phyloP scores from a whole-genome alignment of 306 rosid species.

The Inga laurina region DNA sequence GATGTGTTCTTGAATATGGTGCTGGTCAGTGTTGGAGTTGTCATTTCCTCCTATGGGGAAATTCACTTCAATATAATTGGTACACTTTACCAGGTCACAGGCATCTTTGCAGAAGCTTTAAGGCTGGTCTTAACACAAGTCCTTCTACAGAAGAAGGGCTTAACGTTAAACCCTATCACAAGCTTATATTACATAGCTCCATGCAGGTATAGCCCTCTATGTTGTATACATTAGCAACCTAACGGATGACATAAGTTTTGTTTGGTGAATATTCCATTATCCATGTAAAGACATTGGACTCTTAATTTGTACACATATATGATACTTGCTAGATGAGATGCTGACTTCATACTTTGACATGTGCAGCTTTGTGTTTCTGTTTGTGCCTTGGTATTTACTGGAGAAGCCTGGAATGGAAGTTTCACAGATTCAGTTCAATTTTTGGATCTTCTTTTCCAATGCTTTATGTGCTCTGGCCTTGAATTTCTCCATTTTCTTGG shows the following conservation, averaged over 20 bases:
- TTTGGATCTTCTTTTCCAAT: slow-evolving; percentile 92
- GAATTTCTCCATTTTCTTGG: slow-evolving; percentile 95
- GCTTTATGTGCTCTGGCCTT: slow-evolving; percentile 91
- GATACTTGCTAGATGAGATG: slow-evolving; percentile 2
- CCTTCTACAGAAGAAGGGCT: slow-evolving; percentile 93
- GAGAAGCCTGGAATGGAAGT: slow-evolving; percentile 88
- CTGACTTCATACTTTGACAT: slow-evolving; percentile 25
- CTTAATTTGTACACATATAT: slow-evolving; percentile 9
- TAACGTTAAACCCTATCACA: slow-evolving; percentile 86
- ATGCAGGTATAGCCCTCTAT: slow-evolving; percentile 71
- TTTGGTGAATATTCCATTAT: background rate
- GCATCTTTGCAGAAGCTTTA: slow-evolving; percentile 95
- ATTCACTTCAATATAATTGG: slow-evolving; percentile 91
- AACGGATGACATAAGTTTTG: background rate
- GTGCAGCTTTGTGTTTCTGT: slow-evolving; percentile 90
- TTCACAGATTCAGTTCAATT: slow-evolving; percentile 85
- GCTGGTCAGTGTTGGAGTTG: slow-evolving; percentile 98
- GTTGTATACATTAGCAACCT: background rate
- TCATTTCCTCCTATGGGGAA: slow-evolving; percentile 91
- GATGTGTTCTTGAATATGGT: slow-evolving; percentile 92
- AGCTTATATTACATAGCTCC: slow-evolving; percentile 97
- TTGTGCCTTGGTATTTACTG: slow-evolving; percentile 86
- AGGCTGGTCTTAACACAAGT: slow-evolving; percentile 96
- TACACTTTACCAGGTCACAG: slow-evolving; percentile 89
- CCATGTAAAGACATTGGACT: slow-evolving; percentile 6